Base-by-base conservation (phyloP, 257 asterid genomes). In the Marsdenia floribunda region DNA sequence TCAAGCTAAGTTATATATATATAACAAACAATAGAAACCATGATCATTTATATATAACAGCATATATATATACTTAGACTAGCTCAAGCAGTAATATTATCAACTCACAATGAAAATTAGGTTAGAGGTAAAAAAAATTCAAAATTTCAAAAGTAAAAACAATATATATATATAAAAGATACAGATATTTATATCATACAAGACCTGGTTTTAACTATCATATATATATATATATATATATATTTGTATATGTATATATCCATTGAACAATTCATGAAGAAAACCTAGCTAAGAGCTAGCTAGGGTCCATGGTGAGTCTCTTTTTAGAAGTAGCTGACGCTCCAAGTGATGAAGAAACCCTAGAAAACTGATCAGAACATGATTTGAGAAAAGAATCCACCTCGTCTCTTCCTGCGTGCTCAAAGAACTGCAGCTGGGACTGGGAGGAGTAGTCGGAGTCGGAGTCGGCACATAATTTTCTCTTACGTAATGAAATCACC, bases 381-480 rank as follows among this genome's bases (percentile, higher is more conserved):
- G 85, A 83, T 58, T 44, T 33, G 65, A 83, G 78, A 70, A 83
- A 83, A 11, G 71, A 50, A 42, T 83, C 87, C 38, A 83, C 70
- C 81, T 83, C 87, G 14, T 78, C 85, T 19, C 75, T 71, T 59
- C 79, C 77, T 29, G 37, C 57, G 15, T 50, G 24, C 59, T 83
- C 85, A 44, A 80, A 83, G 68, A 80, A 80, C 47, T 74, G 21
- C 74, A 68, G 33, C 69, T 29, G 49, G 12, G 49, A 44, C 49
- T 44, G 49, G 46, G 46, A 42, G 12, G 49, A 44, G 49, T 4
- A 0, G 9, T 1, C 12, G 49, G 10, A 10, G 49, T 6, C 12
- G 49, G 8, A 10, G 49, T 44, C 68, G 1, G 80, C 0, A 46
- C 47, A 52, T 49, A 49, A 49, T 60, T 78, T 83, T 12, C 76